Percentiles rank a stretch among this genome's conserved stretches.
Evolutionary conservation across 345 rosid species (phyloP).

Genomic region (Bruguiera sexangula): DNA sequence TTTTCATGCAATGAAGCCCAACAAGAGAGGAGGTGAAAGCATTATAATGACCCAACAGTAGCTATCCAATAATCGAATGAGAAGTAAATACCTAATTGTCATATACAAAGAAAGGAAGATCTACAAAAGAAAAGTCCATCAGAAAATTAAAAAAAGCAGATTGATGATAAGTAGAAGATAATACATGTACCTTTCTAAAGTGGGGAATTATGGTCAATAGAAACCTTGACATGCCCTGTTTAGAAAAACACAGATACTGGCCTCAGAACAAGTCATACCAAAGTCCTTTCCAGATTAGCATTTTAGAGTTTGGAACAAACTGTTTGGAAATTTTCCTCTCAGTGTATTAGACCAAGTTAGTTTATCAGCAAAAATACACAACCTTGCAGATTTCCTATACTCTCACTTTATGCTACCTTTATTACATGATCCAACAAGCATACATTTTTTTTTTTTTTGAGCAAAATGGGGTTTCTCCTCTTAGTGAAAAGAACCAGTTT

Average conservation of each 20-base stretch:
- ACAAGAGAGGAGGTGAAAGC: not conserved
- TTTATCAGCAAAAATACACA: too few species aligned
- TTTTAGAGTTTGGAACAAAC: not conserved
- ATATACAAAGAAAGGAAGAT: not conserved
- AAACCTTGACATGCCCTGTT: slow-evolving; percentile 70
- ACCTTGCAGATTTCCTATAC: too few species aligned
- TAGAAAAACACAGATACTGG: not conserved
- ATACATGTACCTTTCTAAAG: slow-evolving; percentile 63
- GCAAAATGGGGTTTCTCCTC: too few species aligned
- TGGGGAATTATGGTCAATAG: slow-evolving; percentile 79
- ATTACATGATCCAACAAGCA: too few species aligned
- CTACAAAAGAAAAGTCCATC: not conserved
- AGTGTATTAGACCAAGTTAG: too few species aligned
- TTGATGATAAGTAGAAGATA: not conserved
- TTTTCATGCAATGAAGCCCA: not conserved
- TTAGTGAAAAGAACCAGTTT: too few species aligned
- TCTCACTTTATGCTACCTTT: too few species aligned
- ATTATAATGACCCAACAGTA: too few species aligned
- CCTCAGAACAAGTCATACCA: not conserved
- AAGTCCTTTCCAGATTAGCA: not conserved
- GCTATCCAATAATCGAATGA: not conserved
- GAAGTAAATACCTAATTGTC: not conserved
- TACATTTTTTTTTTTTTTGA: too few species aligned
- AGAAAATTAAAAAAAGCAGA: not conserved
- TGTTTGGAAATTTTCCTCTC: too few species aligned